Percentiles rank a stretch among this genome's conserved stretches.
Evolutionary conservation across 257 asterid genomes (phyloP).

Genomic region (Cynanchum wilfordii): DNA sequence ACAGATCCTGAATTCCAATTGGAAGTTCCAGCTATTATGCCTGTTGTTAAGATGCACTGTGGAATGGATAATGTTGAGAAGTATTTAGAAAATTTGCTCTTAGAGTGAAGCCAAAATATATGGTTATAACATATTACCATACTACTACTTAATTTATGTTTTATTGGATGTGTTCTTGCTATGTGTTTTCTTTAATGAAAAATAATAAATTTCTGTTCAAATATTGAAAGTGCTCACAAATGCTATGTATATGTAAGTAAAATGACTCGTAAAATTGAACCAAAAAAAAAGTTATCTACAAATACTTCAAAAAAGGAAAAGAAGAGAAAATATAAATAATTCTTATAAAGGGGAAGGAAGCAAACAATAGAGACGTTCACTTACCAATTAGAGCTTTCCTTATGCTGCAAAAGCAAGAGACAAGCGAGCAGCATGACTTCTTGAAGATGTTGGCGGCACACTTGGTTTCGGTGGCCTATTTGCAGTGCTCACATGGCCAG

Average conservation of each 20-base stretch:
- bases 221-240: no score
- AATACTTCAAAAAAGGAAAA: no score
- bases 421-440: slow-evolving; percentile 59
- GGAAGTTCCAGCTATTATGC: slow-evolving; percentile 22
- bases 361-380: background rate
- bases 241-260: no score
- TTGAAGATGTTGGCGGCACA: slow-evolving; percentile 43
- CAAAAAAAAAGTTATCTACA: no score
- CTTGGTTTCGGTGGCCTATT: slow-evolving; percentile 58
- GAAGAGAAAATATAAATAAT: no score
- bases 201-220: no score
- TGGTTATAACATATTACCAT: background rate
- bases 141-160: background rate
- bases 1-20: slow-evolving; percentile 12
- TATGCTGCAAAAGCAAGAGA: slow-evolving; percentile 77
- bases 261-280: no score
- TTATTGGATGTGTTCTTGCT: no score
- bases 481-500: slow-evolving; percentile 39
- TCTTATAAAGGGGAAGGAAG: background rate
- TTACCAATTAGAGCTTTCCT: slow-evolving; percentile 3
- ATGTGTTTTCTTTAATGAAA: no score
- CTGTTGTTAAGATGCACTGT: slow-evolving; percentile 21
- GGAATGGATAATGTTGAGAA: slow-evolving; percentile 22
- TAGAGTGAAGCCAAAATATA: background rate
- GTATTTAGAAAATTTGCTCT: slow-evolving; percentile 21